A percentile compares a stretch with the other conserved stretches of the same genome.
phyloP scores from a whole-genome alignment of 2,329 filamentous ascomycete genomes.

The Fonsecaea monophora region DNA sequence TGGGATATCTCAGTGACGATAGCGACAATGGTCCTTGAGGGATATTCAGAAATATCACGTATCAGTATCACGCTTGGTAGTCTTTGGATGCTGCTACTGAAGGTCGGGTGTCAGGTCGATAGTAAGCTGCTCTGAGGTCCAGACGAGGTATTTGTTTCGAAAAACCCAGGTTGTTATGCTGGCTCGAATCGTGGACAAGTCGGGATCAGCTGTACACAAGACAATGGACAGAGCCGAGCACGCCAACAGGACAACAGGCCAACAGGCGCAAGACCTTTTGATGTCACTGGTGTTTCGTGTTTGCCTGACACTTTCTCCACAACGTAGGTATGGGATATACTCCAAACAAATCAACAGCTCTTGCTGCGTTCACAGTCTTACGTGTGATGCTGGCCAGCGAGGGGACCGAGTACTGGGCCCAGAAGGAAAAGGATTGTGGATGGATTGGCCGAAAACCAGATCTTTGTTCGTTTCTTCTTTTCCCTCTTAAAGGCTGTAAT shows the following conservation, averaged over 20 bases:
- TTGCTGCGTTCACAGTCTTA: slow-evolving; percentile 26
- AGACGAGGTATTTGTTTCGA: slow-evolving; percentile 6
- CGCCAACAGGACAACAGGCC: neutral
- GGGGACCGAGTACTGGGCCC: too few species aligned
- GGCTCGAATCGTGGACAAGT: slow-evolving; percentile 4
- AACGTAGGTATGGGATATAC: slow-evolving; percentile 4
- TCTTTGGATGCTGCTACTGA: neutral
- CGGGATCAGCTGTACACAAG: slow-evolving; percentile 26
- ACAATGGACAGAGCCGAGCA: slow-evolving; percentile 6
- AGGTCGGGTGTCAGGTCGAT: neutral
- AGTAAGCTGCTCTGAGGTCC: neutral
- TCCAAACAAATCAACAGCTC: neutral
- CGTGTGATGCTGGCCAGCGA: slow-evolving; percentile 19
- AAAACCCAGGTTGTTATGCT: neutral
- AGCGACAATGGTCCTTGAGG: neutral
- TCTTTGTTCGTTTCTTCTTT: neutral
- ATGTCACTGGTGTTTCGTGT: slow-evolving; percentile 32
- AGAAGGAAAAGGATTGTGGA: neutral
- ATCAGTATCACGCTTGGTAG: neutral
- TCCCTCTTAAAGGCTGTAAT: neutral
- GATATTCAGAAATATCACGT: slow-evolving; percentile 3
- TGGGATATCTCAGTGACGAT: neutral
- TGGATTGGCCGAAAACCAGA: too few species aligned
- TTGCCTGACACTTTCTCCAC: slow-evolving; percentile 21
- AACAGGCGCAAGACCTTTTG: slow-evolving; percentile 4